Evolutionary conservation across 768 basidiomycete species (phyloP), one percentile per base, ranked within the genome.

Genomic region (Phlebiopsis flavidoalba): DNA sequence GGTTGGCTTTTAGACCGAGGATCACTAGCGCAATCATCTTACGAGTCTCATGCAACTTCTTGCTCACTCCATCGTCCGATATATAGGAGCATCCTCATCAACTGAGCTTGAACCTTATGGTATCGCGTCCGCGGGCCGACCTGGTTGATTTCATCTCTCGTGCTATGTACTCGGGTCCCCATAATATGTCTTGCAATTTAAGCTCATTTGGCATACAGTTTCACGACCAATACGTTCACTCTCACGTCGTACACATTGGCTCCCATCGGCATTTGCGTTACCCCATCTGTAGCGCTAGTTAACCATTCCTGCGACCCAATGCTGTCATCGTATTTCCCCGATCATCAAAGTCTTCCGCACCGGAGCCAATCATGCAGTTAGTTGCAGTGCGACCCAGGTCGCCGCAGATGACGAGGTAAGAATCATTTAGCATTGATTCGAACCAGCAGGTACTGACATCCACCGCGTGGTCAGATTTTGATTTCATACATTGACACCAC

Each of bases 261-360:
- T 1, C 89, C 95, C 0, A 77, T 98, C 37, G 96, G 96, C 6
- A 86, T 87, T 1, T 85, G 88, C n/a, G 80, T 95, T 14, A 90
- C 91, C 0, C 95, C 95, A 0, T 67, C 82, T 0, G 75, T 88
- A 4, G 95, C 95, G 0, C 76, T 97, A 11, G 81, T 90, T 59
- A 97, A 97, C 68, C 95, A 98, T 69, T 90, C 89, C 0, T 95
- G 94, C 68, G 80, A 83, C 21, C 92, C 93, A 95, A 97, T 68
- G 93, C 89, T 0, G 91, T 88, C 35, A 82, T 95, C n/a, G 91
- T 98, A 3, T 98, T 96, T 69, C 95, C 95, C 53, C 78, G 83
- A 4, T 70, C 79, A 3, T 70, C 77, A 5, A 70, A 67, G 12
- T 62, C 73, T 0, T 60, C 66, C 0, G 66, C 59, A 19, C 72